Percentiles rank a stretch among this genome's conserved stretches.
phyloP scores from a whole-genome alignment of 2,329 filamentous ascomycete genomes.

The Aspergillus jensenii region DNA sequence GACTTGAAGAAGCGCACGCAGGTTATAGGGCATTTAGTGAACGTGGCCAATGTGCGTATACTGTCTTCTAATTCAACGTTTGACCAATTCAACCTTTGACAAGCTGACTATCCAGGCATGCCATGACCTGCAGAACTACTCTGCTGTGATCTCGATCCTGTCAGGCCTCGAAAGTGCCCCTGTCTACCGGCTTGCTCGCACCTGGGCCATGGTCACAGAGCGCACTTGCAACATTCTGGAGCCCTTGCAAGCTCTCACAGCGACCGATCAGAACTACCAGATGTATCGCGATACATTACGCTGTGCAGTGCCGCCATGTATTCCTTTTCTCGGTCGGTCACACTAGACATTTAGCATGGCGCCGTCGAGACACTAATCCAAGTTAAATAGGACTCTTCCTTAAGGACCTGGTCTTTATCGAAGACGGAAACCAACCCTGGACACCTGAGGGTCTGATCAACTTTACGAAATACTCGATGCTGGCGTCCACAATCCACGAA shows the following conservation, averaged over 20 bases:
- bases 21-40: constrained; percentile 93
- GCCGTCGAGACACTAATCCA: too few species aligned
- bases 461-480: constrained; percentile 22
- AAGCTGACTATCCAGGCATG: constrained; percentile 65
- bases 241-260: constrained; percentile 85
- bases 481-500: constrained; percentile 20
- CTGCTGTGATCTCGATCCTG: constrained; percentile 90
- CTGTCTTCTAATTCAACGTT: too few species aligned
- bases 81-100: too few species aligned
- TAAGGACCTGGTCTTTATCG: constrained; percentile 93
- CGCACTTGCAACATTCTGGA: constrained; percentile 74
- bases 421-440: constrained; percentile 89
- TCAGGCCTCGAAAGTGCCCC: constrained; percentile 88
- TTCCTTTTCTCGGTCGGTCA: constrained; percentile 83
- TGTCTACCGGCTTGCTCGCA: constrained; percentile 84
- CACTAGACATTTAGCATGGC: too few species aligned
- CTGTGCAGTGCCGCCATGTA: constrained; percentile 85
- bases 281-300: constrained; percentile 67
- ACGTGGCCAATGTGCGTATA: constrained; percentile 73
- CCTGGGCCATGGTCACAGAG: constrained; percentile 86
- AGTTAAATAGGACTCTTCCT: constrained; percentile 72
- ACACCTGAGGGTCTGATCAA: constrained; percentile 86
- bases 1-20: constrained; percentile 90
- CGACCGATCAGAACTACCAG: constrained; percentile 83
- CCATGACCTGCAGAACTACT: constrained; percentile 86